Evolutionary conservation across 352 stramenopile genomes (phyloP), one percentile per base, ranked within the genome.

Genomic region (Pythium plurisporium): DNA sequence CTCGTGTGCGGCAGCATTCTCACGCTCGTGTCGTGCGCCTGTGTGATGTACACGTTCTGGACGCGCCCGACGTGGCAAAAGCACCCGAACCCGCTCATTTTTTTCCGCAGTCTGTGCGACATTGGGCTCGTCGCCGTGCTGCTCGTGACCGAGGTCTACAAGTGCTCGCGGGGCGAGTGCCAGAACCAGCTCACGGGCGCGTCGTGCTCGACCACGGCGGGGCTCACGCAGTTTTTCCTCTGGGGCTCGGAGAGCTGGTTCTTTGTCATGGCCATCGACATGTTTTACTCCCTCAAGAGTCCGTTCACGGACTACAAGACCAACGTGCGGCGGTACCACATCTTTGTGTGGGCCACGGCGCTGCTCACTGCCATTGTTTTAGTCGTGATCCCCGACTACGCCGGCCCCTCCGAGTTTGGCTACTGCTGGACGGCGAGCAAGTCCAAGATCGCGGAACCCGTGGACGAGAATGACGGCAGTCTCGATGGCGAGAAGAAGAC

Each of bases 201-300:
- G 5, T 80, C 72, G 14, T 94, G 84, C 44, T 82, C 73, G 26
- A 65, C 72, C 14, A 89, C 79, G 14, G 85, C 85, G 20, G 85
- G 73, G 6, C 65, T 94, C 10, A 94, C 82, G 36, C 82, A 94
- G 71, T 87, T 94, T 57, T 93, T 93, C 53, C 65, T 94, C 20
- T 90, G 84, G 77, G 85, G 73, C n/a, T 92, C 85, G 9, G 83
- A 94, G 63, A 89, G 78, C 62, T 96, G 85, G 82, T 95, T 96
- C 72, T 84, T 96, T 47, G 91, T 82, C 40, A 94, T 96, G 82
- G 91, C 88, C 41, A 69, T 92, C 30, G 90, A 96, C 60, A 58
- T 96, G 34, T 64, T 94, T 37, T 72, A 95, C 67, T 89, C 82
- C 50, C 70, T 95, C 30, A 96, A 83, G 5, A 96, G 95, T 64